Conservation (phyloP, 2,329 filamentous ascomycete genomes). For the Xylaria hypoxylon region DNA sequence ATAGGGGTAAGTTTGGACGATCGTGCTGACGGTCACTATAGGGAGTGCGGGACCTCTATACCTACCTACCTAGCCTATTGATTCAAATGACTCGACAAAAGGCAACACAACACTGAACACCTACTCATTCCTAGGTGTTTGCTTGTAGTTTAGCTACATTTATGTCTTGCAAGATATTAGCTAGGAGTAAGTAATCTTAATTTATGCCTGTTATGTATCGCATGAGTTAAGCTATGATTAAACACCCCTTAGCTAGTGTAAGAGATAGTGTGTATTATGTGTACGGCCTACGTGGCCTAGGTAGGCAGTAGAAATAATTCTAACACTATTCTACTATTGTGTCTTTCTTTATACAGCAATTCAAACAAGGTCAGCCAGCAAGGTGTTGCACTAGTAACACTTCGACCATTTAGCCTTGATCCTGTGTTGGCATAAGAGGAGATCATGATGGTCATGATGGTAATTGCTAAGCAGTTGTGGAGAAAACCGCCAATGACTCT, state of each 20-base stretch:
- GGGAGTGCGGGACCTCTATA: background rate
- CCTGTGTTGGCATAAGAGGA: background rate
- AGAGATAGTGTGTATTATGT: too few species aligned
- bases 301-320: too few species aligned
- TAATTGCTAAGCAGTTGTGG: slow-evolving; percentile 24
- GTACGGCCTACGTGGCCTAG: too few species aligned
- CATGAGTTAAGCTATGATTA: background rate
- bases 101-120: slow-evolving; percentile 5
- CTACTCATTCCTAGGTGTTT: background rate
- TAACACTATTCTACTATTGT: background rate
- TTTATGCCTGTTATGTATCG: background rate
- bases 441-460: slow-evolving; percentile 1
- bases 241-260: background rate
- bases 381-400: background rate
- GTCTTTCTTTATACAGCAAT: background rate
- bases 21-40: slow-evolving; percentile 15
- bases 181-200: slow-evolving; percentile 1
- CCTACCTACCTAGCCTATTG: background rate
- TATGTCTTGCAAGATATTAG: background rate
- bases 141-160: too few species aligned
- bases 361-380: background rate
- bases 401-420: slow-evolving; percentile 4
- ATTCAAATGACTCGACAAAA: slow-evolving; percentile 4
- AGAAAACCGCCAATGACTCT: slow-evolving; percentile 31
- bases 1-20: slow-evolving; percentile 4